Percentiles rank a stretch among this genome's conserved stretches.
Conservation (phyloP, 176 grass and related monocot species). For the Eragrostis curvula region DNA sequence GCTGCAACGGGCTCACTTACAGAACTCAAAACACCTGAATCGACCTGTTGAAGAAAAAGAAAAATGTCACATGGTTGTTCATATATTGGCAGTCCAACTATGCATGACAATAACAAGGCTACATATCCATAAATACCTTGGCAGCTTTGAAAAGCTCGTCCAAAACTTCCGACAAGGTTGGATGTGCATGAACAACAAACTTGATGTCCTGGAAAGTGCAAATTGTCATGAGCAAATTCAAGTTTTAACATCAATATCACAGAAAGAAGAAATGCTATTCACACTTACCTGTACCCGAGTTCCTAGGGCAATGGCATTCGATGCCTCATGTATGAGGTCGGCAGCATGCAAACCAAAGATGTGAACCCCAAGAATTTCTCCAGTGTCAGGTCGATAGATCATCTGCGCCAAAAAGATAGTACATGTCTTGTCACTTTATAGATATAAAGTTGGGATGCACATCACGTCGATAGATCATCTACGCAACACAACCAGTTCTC, state of each 20-base stretch:
- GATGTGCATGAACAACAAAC: slow-evolving; percentile 79
- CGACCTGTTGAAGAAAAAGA: slow-evolving; percentile 45
- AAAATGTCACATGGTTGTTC: background rate
- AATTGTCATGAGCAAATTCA: background rate
- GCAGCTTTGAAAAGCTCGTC: slow-evolving; percentile 86
- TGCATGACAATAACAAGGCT: slow-evolving; percentile 10
- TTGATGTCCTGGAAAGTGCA: slow-evolving; percentile 62
- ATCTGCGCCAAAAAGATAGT: slow-evolving; percentile 47
- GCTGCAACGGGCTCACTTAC: slow-evolving; percentile 71
- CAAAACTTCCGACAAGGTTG: slow-evolving; percentile 86
- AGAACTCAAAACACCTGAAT: slow-evolving; percentile 43
- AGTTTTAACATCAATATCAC: background rate
- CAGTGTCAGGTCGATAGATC: slow-evolving; percentile 84
- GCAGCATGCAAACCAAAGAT: slow-evolving; percentile 90
- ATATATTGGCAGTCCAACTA: background rate
- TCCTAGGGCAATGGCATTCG: slow-evolving; percentile 85
- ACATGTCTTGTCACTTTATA: slow-evolving; percentile 9
- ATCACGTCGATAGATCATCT: too few species aligned
- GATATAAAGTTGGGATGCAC: background rate
- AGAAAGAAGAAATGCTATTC: background rate
- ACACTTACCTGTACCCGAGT: slow-evolving; percentile 69
- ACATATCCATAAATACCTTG: slow-evolving; percentile 52
- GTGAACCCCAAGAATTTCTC: slow-evolving; percentile 88
- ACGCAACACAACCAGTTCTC: background rate
- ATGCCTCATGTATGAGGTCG: slow-evolving; percentile 86